A percentile compares a stretch with the other conserved stretches of the same genome.
Conservation (phyloP, 2,329 filamentous ascomycete species). For the Fusarium drepaniforme region DNA sequence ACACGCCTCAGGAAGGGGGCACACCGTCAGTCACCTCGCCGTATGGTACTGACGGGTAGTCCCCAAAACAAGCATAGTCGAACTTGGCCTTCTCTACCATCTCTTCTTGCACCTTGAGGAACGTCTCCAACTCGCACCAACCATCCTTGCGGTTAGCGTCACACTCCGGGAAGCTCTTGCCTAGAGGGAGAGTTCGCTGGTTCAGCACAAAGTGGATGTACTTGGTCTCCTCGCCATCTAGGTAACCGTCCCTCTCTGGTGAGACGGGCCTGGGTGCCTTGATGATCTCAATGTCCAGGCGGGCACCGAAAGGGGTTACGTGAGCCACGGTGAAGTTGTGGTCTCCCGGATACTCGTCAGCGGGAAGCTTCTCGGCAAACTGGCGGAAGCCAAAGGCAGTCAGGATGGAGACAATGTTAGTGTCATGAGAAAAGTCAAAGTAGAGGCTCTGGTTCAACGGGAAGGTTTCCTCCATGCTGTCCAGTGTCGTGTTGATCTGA, state of each 20-base stretch:
- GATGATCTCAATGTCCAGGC: conserved; percentile 82
- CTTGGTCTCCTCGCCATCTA: conserved; percentile 66
- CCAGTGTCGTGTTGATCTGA: conserved; percentile 77
- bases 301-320: conserved; percentile 77
- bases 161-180: conserved; percentile 74
- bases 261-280: conserved; percentile 72
- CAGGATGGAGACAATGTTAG: conserved; percentile 77
- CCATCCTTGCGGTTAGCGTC: conserved; percentile 73
- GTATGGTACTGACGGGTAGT: conserved; percentile 54
- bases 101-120: conserved; percentile 71
- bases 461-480: conserved; percentile 76
- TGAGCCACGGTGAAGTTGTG: conserved; percentile 76
- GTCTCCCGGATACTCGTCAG: conserved; percentile 64
- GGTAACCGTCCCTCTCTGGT: conserved; percentile 66
- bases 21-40: conserved; percentile 55
- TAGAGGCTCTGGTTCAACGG: conserved; percentile 80
- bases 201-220: conserved; percentile 83
- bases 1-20: conserved; percentile 40
- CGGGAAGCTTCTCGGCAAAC: conserved; percentile 71
- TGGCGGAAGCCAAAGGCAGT: conserved; percentile 80
- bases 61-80: conserved; percentile 75
- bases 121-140: conserved; percentile 81
- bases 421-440: conserved; percentile 84
- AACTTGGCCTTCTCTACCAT: conserved; percentile 71
- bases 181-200: conserved; percentile 78